phyloP scores from a whole-genome alignment of 306 rosid genomes.

The Corylus avellana region DNA sequence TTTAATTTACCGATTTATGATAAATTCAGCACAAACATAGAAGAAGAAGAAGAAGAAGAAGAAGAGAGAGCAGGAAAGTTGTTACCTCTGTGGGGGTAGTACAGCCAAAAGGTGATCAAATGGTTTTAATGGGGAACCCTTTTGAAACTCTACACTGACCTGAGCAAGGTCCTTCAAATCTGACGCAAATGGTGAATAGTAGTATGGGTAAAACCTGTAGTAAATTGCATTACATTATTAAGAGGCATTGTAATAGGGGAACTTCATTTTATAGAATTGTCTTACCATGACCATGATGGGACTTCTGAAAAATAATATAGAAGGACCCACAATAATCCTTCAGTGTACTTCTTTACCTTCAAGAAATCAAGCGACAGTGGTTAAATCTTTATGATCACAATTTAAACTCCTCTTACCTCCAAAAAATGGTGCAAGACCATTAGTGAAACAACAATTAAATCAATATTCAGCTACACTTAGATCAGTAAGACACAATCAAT shows the following conservation, averaged over 20 bases:
- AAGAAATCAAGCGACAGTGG: neutral
- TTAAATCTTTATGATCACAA: neutral
- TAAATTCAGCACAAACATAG: neutral
- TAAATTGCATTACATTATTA: neutral
- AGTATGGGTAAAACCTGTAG: conserved; percentile 58
- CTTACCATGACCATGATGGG: conserved; percentile 67
- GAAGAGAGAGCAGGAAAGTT: too few relatives aligned
- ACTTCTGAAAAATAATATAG: conserved; percentile 55
- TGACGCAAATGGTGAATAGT: conserved; percentile 57
- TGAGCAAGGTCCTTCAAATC: conserved; percentile 56
- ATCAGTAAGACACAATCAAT: too few relatives aligned
- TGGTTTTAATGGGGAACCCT: conserved; percentile 56
- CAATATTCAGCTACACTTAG: neutral
- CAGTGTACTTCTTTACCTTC: conserved; percentile 57
- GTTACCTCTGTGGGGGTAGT: conserved; percentile 51
- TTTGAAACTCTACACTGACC: conserved; percentile 33
- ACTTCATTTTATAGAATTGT: neutral
- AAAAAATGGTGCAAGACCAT: too few relatives aligned
- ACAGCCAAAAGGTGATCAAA: conserved; percentile 58
- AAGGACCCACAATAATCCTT: conserved; percentile 58
- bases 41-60: too few relatives aligned
- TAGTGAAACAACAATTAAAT: neutral
- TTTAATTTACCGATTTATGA: neutral
- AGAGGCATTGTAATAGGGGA: neutral
- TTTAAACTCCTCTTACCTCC: too few relatives aligned